Percentiles rank a stretch among this genome's conserved stretches.
These are phyloP conservation scores for Xylogone sp. DNA, from an alignment of 2,329 filamentous ascomycete species.

Conservation along the genomic window DNA sequence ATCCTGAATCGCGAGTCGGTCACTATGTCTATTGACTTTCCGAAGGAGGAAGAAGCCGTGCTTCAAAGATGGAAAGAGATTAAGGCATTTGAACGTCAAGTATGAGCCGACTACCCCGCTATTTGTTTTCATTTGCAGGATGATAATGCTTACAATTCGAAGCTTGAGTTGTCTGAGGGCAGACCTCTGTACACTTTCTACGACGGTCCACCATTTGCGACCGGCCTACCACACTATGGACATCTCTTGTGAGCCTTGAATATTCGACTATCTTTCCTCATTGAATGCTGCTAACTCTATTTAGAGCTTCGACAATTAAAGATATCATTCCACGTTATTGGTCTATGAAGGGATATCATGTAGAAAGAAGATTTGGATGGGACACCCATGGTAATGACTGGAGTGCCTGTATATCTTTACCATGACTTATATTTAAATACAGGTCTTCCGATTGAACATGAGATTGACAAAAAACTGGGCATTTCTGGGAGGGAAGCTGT, in stretches of 20 bases:
- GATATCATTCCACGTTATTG: constrained; percentile 96
- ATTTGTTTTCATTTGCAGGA: background rate
- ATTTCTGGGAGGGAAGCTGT: constrained; percentile 87
- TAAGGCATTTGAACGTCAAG: constrained; percentile 43
- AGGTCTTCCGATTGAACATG: constrained; percentile 86
- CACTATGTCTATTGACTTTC: constrained; percentile 84
- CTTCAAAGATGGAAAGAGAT: constrained; percentile 88
- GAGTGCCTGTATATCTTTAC: background rate
- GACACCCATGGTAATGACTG: constrained; percentile 66
- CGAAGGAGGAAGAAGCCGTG: constrained; percentile 82
- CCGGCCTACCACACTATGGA: constrained; percentile 62
- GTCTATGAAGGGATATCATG: constrained; percentile 94
- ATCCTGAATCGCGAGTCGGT: constrained; percentile 2
- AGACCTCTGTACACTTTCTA: constrained; percentile 91
- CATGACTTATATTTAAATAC: background rate
- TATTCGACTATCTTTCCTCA: too few species aligned
- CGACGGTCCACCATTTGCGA: constrained; percentile 79
- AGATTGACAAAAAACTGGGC: constrained; percentile 94
- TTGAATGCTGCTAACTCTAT: constrained; percentile 42
- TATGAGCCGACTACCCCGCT: background rate
- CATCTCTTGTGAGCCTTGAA: constrained; percentile 56
- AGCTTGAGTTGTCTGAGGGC: constrained; percentile 76
- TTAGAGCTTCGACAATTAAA: constrained; percentile 81
- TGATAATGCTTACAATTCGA: constrained; percentile 14
- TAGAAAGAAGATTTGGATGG: constrained; percentile 92